phyloP scores from a whole-genome alignment of 2,329 filamentous ascomycete species.

The Cladobotryum protrusum region DNA sequence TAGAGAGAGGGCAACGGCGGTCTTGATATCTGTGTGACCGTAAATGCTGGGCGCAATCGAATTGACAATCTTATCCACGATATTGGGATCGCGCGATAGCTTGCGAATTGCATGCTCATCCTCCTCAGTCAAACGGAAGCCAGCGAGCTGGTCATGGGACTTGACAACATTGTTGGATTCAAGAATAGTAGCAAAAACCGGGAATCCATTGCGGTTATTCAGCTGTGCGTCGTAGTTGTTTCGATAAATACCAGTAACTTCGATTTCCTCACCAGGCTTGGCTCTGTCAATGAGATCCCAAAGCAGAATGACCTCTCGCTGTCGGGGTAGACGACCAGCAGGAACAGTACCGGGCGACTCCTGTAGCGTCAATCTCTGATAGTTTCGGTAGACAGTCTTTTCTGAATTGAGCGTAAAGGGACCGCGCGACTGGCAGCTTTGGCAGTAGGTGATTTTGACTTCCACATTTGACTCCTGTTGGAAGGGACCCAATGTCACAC shows the following conservation, averaged over 20 bases:
- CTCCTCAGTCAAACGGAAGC: constrained; percentile 90
- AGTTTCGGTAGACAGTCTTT: constrained; percentile 97
- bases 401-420: constrained; percentile 95
- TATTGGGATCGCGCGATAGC: constrained; percentile 81
- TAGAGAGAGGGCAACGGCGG: constrained; percentile 84
- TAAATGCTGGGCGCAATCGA: constrained; percentile 98
- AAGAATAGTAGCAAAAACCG: constrained; percentile 94
- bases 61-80: constrained; percentile 85
- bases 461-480: constrained; percentile 96
- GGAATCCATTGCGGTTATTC: constrained; percentile 98
- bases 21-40: constrained; percentile 95
- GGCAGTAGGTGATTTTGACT: constrained; percentile 93
- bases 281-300: constrained; percentile 96
- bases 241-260: constrained; percentile 92
- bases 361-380: constrained; percentile 94
- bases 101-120: constrained; percentile 87
- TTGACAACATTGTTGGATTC: constrained; percentile 98
- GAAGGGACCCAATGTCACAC: constrained; percentile 86
- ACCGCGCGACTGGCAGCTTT: constrained; percentile 90
- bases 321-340: constrained; percentile 85
- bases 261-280: constrained; percentile 96
- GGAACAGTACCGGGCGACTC: constrained; percentile 96
- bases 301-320: constrained; percentile 88
- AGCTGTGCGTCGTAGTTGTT: constrained; percentile 98
- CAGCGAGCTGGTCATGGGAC: constrained; percentile 92